phyloP scores from a whole-genome alignment of 2,329 filamentous ascomycete genomes.

The Paraphaeosphaeria minitans region DNA sequence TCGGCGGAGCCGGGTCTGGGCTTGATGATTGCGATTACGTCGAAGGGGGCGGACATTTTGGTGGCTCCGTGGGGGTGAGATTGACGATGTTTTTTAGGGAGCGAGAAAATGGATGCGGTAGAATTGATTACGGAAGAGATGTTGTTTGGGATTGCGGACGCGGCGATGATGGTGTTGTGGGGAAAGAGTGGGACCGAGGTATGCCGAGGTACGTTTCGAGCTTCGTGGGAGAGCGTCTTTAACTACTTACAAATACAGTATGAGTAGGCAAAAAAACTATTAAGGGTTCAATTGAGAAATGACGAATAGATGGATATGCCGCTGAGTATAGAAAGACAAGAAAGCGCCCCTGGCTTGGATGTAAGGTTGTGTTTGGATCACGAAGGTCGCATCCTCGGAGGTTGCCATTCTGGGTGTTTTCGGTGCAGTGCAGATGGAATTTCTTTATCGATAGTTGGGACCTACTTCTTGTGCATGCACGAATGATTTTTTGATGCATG shows the following conservation, averaged over 20 bases:
- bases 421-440: too few species aligned
- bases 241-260: neutral
- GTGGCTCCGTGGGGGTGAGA: neutral
- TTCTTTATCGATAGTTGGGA: too few species aligned
- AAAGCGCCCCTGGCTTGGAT: too few species aligned
- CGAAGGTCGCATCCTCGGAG: too few species aligned
- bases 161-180: neutral
- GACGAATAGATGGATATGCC: too few species aligned
- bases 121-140: neutral
- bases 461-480: too few species aligned
- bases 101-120: neutral
- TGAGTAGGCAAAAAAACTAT: too few species aligned
- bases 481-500: too few species aligned
- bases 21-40: constrained; percentile 37
- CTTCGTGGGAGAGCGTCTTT: neutral
- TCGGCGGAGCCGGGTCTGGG: constrained; percentile 41
- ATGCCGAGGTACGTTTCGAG: constrained; percentile 10
- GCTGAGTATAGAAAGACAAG: too few species aligned
- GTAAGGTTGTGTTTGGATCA: too few species aligned
- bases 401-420: too few species aligned
- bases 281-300: too few species aligned
- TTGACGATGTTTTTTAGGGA: neutral
- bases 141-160: neutral
- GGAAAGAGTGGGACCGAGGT: constrained; percentile 1
- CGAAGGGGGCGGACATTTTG: constrained; percentile 27